Base-by-base conservation (phyloP, 2,329 filamentous ascomycete species). In the Rhinocladiella similis region DNA sequence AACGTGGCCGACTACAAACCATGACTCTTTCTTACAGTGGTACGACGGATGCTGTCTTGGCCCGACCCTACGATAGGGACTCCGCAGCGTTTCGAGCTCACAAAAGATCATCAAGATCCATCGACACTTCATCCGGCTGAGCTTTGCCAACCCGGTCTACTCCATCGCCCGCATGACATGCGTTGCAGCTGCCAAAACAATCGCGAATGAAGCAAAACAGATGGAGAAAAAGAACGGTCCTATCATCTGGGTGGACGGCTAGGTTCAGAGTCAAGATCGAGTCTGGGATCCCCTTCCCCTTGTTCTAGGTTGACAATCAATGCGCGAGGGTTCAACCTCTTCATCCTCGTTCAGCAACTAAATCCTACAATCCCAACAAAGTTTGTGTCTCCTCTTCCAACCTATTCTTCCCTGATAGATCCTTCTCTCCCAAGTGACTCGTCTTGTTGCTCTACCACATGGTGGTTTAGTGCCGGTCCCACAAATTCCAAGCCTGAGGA, bases 161-260 rank as follows among this genome's bases (percentile, higher is more conserved):
- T 68, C 68, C 1, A 73, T 74, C 52, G 75, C 71, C 7, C 68
- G 74, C n/a, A 71, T 71, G 63, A 75, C 75, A 0, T 75, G 73
- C 47, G 65, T 71, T 20, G 72, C 69, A 5, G 71, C 73, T 2
- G 69, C 75, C 19, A 70, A 68, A 61, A 74, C 65, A 48, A 76
- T 78, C 52, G 63, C 72, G 38, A 70, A 72, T 13, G 66, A 71
- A n/a, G 72, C 74, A 57, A 69, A 65, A 13, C 64, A 67, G 14
- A 63, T 68, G 1, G 66, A 69, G 7, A 65, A 70, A 2, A 60
- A 70, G 2, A 22, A 56, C 22, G 73, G 73, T 25, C 75, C 75
- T 1, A 70, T 75, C 6, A 68, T 75, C 53, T 77, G 75, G 75
- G 71, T 75, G 29, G 67, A 74, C 41, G n/a, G n/a, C n/a, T n/a